Evolutionary conservation across 768 basidiomycete species (phyloP).

Genomic region (Sistotremastrum suecicum): DNA sequence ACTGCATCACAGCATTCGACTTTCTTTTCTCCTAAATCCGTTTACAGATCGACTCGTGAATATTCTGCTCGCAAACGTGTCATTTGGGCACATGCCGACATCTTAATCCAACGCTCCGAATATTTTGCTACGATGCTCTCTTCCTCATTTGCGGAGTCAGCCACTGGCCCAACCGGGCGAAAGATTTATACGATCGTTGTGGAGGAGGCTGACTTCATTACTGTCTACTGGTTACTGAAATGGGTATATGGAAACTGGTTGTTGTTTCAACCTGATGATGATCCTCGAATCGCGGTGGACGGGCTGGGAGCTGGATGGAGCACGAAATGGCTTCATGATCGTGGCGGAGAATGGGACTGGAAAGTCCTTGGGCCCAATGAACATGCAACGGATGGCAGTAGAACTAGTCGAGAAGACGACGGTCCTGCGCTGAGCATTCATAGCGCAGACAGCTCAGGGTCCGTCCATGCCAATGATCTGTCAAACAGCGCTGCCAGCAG

Average conservation of each 20-base stretch:
- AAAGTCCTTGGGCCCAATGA: conserved; percentile 34
- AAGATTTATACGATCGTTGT: conserved; percentile 55
- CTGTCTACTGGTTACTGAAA: conserved; percentile 67
- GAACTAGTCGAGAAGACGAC: conserved; percentile 14
- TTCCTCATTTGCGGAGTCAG: conserved; percentile 55
- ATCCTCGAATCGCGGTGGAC: conserved; percentile 52
- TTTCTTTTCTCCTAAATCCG: conserved; percentile 27
- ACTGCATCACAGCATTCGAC: conserved; percentile 29
- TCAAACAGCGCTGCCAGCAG: neutral
- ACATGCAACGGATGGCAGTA: conserved; percentile 19
- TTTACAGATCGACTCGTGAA: too few relatives aligned
- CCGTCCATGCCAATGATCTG: neutral
- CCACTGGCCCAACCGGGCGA: conserved; percentile 22
- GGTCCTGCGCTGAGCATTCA: conserved; percentile 32
- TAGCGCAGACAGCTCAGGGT: conserved; percentile 32
- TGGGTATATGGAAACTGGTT: conserved; percentile 68
- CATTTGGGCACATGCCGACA: conserved; percentile 69
- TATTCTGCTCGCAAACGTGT: conserved; percentile 46
- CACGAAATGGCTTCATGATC: conserved; percentile 37
- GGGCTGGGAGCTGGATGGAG: conserved; percentile 56
- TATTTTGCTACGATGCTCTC: conserved; percentile 66
- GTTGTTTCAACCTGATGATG: conserved; percentile 53
- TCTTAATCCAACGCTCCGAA: conserved; percentile 58
- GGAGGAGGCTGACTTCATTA: conserved; percentile 66
- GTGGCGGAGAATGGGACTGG: conserved; percentile 37